Evolutionary conservation across 2,329 filamentous ascomycete genomes (phyloP), one percentile per base, ranked within the genome.

Genomic region (Alternaria burnsii): DNA sequence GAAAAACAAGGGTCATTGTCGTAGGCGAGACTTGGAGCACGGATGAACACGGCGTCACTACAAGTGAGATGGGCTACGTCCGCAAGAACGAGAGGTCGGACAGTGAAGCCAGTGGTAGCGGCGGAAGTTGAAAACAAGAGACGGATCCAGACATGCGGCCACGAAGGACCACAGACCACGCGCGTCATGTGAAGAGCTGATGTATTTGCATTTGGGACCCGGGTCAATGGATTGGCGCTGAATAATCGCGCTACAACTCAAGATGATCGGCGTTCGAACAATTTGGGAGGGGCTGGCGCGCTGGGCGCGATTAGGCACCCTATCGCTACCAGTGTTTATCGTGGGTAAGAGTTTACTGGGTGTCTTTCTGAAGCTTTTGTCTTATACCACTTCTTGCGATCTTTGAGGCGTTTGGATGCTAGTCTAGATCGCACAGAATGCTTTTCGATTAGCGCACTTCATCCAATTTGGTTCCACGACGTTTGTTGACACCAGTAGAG

Each of bases 11-110:
- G 47, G 44, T 66, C 28, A 67, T 76, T 10, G 73, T 74, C 2
- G 59, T 74, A n/a, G 72, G 70, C 40, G 72, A 75, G 44, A 70
- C 71, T 10, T 64, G 59, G 41, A 59, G 51, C 28, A 69, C 65
- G 11, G 63, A 66, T 28, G 62, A 61, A 32, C 48, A 61, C 18
- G 66, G 64, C 34, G 43, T 58, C 14, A 58, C 62, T 22, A 59
- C 59, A 7, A 56, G 52, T 4, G 52, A 59, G 14, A 63, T 60
- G 20, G 56, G 56, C 26, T 48, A 28, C 18, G 44, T 55, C 3
- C 46, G 46, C 16, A 53, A 48, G 43, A 57, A 47, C 30, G 63
- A 67, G 26, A 47, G 50, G 14, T 58, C 58, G 0, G 67, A 70
- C 41, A 67, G 68, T 41, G 67, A 69, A 6, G 47, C 38, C 36